These are phyloP conservation scores for Wickerhamomyces rabaulensis DNA, from an alignment of 805 yeast species.

Conservation along the genomic window DNA sequence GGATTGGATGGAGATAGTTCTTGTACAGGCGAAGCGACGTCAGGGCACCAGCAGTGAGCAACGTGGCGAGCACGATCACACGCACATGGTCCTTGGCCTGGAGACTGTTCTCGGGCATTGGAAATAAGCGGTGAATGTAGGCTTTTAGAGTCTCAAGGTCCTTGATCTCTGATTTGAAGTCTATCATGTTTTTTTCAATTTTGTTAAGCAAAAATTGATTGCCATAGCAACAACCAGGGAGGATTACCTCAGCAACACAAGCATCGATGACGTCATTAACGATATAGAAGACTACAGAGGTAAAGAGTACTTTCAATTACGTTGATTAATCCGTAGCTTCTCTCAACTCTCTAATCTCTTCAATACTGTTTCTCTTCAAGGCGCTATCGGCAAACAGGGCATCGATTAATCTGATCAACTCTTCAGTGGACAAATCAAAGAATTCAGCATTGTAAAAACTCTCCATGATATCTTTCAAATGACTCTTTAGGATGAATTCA, in stretches of 20 bases:
- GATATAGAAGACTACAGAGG: too few relatives aligned
- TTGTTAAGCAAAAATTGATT: too few relatives aligned
- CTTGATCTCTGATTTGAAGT: too few relatives aligned
- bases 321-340: slow-evolving; percentile 19
- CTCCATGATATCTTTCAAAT: slow-evolving; percentile 35
- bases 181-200: too few relatives aligned
- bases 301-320: too few relatives aligned
- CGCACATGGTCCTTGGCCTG: neutral
- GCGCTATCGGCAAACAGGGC: slow-evolving; percentile 36
- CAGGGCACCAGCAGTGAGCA: slow-evolving; percentile 34
- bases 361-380: slow-evolving; percentile 28
- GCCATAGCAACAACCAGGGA: too few relatives aligned
- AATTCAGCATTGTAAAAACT: slow-evolving; percentile 37
- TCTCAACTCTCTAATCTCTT: slow-evolving; percentile 43
- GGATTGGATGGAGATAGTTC: slow-evolving; percentile 43
- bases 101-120: too few relatives aligned
- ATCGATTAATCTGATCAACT: slow-evolving; percentile 30
- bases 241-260: too few relatives aligned
- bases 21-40: slow-evolving; percentile 41
- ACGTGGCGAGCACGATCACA: slow-evolving; percentile 25
- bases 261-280: too few relatives aligned
- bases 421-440: slow-evolving; percentile 31
- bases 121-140: too few relatives aligned
- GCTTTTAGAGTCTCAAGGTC: too few relatives aligned
- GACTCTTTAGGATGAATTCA: slow-evolving; percentile 26